Conservation (phyloP, 768 basidiomycete species). For the Hericium erinaceus region DNA sequence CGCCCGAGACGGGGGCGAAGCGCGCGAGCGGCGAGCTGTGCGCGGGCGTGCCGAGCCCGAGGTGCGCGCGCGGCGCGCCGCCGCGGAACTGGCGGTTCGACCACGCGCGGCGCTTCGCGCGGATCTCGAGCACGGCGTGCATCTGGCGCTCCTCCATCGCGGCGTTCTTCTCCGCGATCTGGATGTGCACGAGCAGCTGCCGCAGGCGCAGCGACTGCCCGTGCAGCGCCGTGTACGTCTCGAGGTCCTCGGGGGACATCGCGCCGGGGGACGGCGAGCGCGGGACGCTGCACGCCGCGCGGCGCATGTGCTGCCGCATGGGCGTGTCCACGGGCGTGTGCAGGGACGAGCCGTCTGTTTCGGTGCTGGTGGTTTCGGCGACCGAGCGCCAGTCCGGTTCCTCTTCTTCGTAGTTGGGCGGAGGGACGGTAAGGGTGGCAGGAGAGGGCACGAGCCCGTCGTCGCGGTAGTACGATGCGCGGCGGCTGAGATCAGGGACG, state of each 20-base stretch:
- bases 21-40: slow-evolving; percentile 41
- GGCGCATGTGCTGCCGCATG: slow-evolving; percentile 16
- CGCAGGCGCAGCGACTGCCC: slow-evolving; percentile 20
- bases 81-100: slow-evolving; percentile 39
- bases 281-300: slow-evolving; percentile 14
- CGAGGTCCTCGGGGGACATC: slow-evolving; percentile 12
- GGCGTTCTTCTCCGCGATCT: slow-evolving; percentile 29
- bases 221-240: slow-evolving; percentile 21
- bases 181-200: slow-evolving; percentile 30
- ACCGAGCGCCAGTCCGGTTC: slow-evolving; percentile 16
- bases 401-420: slow-evolving; percentile 26
- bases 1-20: slow-evolving; percentile 15
- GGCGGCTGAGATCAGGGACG: slow-evolving; percentile 2
- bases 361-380: slow-evolving; percentile 19
- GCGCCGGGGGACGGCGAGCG: slow-evolving; percentile 9
- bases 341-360: slow-evolving; percentile 40
- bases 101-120: slow-evolving; percentile 60
- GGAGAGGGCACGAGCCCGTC: background rate
- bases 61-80: slow-evolving; percentile 23
- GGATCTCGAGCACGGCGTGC: slow-evolving; percentile 39
- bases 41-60: slow-evolving; percentile 43
- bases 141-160: slow-evolving; percentile 26
- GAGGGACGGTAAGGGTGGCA: slow-evolving; percentile 2
- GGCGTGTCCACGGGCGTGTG: slow-evolving; percentile 29
- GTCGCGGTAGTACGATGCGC: slow-evolving; percentile 4